Base-by-base conservation (phyloP, 2,329 filamentous ascomycete genomes). In the Aspergillus pseudonomiae region DNA sequence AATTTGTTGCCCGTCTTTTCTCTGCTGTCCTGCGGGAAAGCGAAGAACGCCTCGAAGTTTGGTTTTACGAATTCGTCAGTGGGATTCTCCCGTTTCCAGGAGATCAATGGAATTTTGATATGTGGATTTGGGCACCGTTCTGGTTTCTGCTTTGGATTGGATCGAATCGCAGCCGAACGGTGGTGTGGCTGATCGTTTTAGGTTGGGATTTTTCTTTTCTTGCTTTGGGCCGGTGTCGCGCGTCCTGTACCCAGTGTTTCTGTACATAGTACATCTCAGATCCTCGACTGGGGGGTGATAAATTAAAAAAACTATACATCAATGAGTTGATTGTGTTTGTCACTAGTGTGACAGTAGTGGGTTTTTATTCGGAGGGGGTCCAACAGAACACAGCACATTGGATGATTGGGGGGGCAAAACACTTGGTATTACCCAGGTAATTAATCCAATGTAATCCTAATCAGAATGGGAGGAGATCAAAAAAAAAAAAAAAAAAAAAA, bases 271-370 rank as follows among this genome's bases (percentile, higher is more conserved):
- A 52, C 48, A 52, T 54, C 50, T 58, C n/a, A 30, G 28, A 58
- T 58, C 41, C 41, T 58, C 14, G 41, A 28, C 41, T 57, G 21
- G 28, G 41, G 43, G 43, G 60, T 56, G 63, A 52, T 59, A 58
- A 61, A 63, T 65, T 52, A 52, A 52, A 62, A 57, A 60, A 36
- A 60, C 57, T 57, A 62, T 62, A 63, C 60, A 58, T 61, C 62
- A 59, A 64, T 64, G 62, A 56, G 62, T 63, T 64, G 64, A 67
- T 63, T 67, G 60, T 70, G 68, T 70, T 70, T 69, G 68, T 70
- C 68, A 70, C 65, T 70, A 69, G 68, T 70, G 68, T 65, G 68
- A 69, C 68, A 68, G 67, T 61, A 67, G 67, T 69, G 64, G 60
- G 46, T 64, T 68, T 65, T 55, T 55, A 59, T 59, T 63, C 39